These are phyloP conservation scores for Fraxinus greggii DNA, from an alignment of 305 asterid genomes.

Conservation along the genomic window DNA sequence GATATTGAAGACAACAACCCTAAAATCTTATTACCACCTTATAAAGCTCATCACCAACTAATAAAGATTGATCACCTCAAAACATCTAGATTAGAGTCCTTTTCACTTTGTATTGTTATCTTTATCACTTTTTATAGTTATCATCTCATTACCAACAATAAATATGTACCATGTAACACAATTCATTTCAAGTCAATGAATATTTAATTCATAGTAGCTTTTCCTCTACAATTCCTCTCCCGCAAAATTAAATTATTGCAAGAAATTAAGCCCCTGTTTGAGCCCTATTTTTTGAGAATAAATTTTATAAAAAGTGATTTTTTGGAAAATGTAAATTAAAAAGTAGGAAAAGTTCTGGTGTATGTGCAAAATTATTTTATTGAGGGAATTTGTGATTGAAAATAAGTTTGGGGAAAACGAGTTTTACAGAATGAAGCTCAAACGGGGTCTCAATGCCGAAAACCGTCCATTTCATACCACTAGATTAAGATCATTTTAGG, in stretches of 20 bases:
- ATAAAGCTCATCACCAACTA: not conserved
- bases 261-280: not conserved
- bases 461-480: not conserved
- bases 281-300: not conserved
- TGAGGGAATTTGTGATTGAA: not conserved
- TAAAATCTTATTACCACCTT: not conserved
- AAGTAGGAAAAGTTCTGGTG: not conserved
- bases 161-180: not conserved
- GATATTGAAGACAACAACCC: not conserved
- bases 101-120: not conserved
- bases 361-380: not conserved
- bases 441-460: not conserved
- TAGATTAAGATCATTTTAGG: not conserved
- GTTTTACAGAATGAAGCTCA: not conserved
- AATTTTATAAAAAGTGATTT: no score
- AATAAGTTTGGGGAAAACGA: not conserved
- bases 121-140: not conserved
- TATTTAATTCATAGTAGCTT: not conserved
- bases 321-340: no score
- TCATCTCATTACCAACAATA: not conserved
- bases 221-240: not conserved
- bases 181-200: not conserved
- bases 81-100: not conserved
- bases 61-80: not conserved
- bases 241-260: not conserved